Conservation (phyloP, 768 basidiomycete species). For the Mycena albidolilacea region DNA sequence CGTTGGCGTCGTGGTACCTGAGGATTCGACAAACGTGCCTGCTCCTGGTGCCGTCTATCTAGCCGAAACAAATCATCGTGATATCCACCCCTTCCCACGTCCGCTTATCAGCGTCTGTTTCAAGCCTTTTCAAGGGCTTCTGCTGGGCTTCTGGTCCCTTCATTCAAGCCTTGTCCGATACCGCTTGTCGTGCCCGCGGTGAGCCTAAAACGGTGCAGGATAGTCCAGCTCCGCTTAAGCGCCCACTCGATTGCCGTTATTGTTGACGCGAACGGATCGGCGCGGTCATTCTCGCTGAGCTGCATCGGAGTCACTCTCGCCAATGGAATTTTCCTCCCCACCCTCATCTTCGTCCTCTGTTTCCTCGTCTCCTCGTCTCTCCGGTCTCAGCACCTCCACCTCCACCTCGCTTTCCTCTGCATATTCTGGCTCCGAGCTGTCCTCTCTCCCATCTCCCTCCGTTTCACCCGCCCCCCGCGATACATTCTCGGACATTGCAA, state of each 20-base stretch:
- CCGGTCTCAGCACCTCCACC: slow-evolving; percentile 37
- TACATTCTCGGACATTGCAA: slow-evolving; percentile 29
- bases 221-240: not conserved
- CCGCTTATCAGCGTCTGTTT: not conserved
- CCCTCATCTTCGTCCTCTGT: slow-evolving; percentile 40
- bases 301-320: slow-evolving; percentile 6
- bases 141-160: too few relatives aligned
- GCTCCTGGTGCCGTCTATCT: too few relatives aligned
- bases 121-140: too few relatives aligned
- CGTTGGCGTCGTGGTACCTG: not conserved
- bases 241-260: slow-evolving; percentile 13
- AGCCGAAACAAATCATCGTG: not conserved
- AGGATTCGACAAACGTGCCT: slow-evolving; percentile 17
- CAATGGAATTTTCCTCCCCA: slow-evolving; percentile 36
- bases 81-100: slow-evolving; percentile 9
- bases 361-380: slow-evolving; percentile 39
- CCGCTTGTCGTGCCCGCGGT: not conserved
- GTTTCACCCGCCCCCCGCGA: slow-evolving; percentile 37
- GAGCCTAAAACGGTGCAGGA: not conserved
- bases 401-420: slow-evolving; percentile 39
- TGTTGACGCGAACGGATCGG: slow-evolving; percentile 18
- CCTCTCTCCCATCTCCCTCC: slow-evolving; percentile 38
- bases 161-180: too few relatives aligned
- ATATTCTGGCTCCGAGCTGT: slow-evolving; percentile 39
- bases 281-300: not conserved